phyloP scores from a whole-genome alignment of 2,329 filamentous ascomycete genomes.

The Fusarium torreyae region DNA sequence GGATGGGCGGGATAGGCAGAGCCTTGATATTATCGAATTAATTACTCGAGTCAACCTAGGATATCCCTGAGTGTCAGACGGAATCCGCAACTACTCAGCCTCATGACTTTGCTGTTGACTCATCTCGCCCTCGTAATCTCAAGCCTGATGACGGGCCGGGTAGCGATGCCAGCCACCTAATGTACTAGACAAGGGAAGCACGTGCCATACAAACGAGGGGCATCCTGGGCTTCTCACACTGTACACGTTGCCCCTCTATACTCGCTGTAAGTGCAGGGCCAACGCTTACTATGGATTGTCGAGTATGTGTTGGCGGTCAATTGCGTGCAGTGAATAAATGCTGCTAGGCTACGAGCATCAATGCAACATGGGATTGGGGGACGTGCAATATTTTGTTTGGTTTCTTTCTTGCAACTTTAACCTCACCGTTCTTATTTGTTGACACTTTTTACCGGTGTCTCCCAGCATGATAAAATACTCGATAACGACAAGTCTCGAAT shows the following conservation, averaged over 20 bases:
- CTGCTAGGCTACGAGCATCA: conserved; percentile 26
- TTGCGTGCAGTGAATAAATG: conserved; percentile 37
- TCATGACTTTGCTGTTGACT: conserved; percentile 7
- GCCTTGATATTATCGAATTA: background rate
- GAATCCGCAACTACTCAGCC: conserved; percentile 1
- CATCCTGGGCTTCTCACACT: conserved; percentile 32
- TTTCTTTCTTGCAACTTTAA: background rate
- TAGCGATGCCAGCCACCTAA: conserved; percentile 25
- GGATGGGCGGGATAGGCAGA: conserved; percentile 18
- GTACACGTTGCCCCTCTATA: conserved; percentile 42
- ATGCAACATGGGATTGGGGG: conserved; percentile 34
- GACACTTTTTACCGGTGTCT: conserved; percentile 6
- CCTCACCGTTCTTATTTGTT: conserved; percentile 1
- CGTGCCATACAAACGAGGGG: conserved; percentile 37
- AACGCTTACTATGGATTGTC: background rate
- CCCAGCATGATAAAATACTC: conserved; percentile 32
- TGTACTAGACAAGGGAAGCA: conserved; percentile 21
- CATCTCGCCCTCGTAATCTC: background rate
- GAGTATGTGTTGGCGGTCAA: conserved; percentile 31
- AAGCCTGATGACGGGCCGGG: conserved; percentile 29
- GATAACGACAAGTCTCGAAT: conserved; percentile 16
- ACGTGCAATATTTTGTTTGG: conserved; percentile 24
- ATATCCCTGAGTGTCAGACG: background rate
- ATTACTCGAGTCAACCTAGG: too few relatives aligned
- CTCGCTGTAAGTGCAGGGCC: conserved; percentile 23